These are phyloP conservation scores for Cymodocea nodosa DNA, from an alignment of 116 monocot species.

Conservation along the genomic window DNA sequence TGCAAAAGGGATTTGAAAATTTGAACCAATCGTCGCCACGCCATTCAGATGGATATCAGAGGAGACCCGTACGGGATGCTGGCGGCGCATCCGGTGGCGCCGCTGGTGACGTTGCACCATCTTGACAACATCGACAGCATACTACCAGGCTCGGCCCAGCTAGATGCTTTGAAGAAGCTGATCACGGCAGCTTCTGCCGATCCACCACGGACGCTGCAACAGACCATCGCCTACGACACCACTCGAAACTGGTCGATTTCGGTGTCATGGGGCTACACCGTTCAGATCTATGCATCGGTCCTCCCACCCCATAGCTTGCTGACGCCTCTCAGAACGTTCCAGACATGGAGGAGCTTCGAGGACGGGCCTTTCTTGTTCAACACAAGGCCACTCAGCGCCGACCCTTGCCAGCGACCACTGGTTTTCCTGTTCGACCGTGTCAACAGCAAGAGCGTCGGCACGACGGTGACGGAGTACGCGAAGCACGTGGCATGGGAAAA, in stretches of 20 bases:
- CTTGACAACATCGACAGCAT: slow-evolving; percentile 41
- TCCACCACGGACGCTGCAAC: slow-evolving; percentile 32
- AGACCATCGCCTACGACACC: slow-evolving; percentile 43
- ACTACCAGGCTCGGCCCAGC: slow-evolving; percentile 4
- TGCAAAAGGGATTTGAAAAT: too few relatives aligned
- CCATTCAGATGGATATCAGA: slow-evolving; percentile 7
- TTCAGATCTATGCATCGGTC: too few relatives aligned
- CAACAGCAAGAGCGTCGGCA: not conserved
- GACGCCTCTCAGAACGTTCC: slow-evolving; percentile 38
- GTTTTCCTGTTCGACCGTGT: slow-evolving; percentile 25
- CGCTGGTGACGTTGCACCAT: slow-evolving; percentile 76
- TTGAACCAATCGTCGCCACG: too few relatives aligned
- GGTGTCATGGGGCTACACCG: too few relatives aligned
- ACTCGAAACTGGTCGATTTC: too few relatives aligned
- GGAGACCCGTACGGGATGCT: slow-evolving; percentile 27
- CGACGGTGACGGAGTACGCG: slow-evolving; percentile 5
- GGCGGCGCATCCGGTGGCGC: slow-evolving; percentile 64
- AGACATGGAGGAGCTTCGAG: slow-evolving; percentile 25
- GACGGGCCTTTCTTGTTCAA: slow-evolving; percentile 54
- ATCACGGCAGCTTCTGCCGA: slow-evolving; percentile 21
- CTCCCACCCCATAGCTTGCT: too few relatives aligned
- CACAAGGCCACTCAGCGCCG: slow-evolving; percentile 18
- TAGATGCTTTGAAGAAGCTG: slow-evolving; percentile 21
- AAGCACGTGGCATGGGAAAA: not conserved
- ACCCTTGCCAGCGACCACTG: slow-evolving; percentile 32